Evolutionary conservation across 805 yeast genomes (phyloP), one percentile per base, ranked within the genome.

Genomic region (Cyberlindnera bimundalis): DNA sequence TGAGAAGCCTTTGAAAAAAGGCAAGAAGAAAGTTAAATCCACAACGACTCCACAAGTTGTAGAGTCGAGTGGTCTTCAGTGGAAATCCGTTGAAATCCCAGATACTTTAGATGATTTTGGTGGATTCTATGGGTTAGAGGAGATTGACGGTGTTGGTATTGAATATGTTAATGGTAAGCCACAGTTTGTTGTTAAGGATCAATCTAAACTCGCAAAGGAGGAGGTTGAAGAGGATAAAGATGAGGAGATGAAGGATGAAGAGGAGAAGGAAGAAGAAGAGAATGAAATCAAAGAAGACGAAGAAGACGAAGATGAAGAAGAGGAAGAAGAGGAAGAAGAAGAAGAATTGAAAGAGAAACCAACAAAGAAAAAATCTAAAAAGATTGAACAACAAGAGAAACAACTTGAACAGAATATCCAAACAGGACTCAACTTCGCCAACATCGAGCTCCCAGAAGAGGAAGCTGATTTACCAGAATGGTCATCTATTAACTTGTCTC

Each of bases 121-220:
- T 50, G 96, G 96, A 0, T 83, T 90, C 53, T 88, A 81, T 59
- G 99, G 97, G 0, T 66, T 93, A 26, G 99, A 91, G 60, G 98
- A 91, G 59, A 73, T 93, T 37, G 96, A 88, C 42, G 97, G 96
- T 32, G 97, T 91, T 25, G 90, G 75, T 54, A 90, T 91, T 6
- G 78, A 84, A 45, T 71, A 80, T 40, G 76, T 78, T 2, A 68
- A 85, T 46, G 96, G 96, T 12, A 65, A 69, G 37, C 79, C 83
- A 0, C 74, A 75, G 39, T 84, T 82, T 53, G 56, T 71, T n/a
- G 71, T 70, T 9, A 67, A 58, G 25, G 71, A 68, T 29, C 54
- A 62, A 14, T 39, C 35, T 47, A 50, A 36, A 45, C 50, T 37
- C 39, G 43, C 40, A 51, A 43, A 34, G 2, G 45, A 32, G 3